Evolutionary conservation across 1,284 basidiomycete species (phyloP).

Genomic region (Irpex sp.): DNA sequence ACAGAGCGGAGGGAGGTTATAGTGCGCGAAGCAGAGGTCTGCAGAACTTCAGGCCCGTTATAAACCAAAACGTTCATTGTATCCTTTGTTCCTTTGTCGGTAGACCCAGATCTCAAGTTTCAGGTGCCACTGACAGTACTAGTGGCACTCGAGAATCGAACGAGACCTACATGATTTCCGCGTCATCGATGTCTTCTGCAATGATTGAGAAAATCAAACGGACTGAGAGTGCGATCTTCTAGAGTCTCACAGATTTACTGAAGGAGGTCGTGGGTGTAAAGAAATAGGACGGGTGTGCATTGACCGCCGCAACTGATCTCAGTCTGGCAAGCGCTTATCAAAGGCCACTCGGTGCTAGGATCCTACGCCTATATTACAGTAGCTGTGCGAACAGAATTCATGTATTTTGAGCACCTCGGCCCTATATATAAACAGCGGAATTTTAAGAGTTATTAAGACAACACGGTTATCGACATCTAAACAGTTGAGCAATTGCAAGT

Average conservation of each 20-base stretch:
- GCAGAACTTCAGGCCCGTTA: conserved; percentile 65
- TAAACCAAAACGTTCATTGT: conserved; percentile 81
- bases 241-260: too few species aligned
- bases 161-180: background rate
- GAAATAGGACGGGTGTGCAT: too few species aligned
- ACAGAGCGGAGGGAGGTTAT: conserved; percentile 54
- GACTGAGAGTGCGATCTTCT: background rate
- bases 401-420: too few species aligned
- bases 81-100: background rate
- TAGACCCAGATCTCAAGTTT: background rate
- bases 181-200: background rate
- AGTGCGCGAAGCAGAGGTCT: conserved; percentile 54
- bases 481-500: background rate
- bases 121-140: background rate
- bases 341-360: too few species aligned
- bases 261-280: too few species aligned
- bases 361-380: too few species aligned
- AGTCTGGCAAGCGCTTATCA: too few species aligned
- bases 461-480: background rate
- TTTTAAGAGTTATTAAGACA: background rate
- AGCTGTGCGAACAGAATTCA: too few species aligned
- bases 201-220: background rate
- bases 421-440: too few species aligned
- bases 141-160: background rate
- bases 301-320: too few species aligned